Conservation (phyloP, 768 basidiomycete genomes). For the Phaffia australis region DNA sequence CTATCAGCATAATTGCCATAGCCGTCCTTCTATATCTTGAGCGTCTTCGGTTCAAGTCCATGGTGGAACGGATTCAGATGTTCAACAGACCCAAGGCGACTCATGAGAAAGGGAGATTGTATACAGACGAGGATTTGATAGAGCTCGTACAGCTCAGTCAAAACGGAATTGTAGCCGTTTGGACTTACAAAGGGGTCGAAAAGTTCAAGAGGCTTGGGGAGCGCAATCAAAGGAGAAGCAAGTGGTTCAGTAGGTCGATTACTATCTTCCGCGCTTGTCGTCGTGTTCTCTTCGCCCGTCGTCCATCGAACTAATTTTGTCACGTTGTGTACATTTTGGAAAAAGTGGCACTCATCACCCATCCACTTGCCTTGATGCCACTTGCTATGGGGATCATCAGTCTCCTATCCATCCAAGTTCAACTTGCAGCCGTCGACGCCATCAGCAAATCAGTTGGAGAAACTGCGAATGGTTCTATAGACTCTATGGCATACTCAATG, state of each 20-base stretch:
- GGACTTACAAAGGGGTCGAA: conserved; percentile 10
- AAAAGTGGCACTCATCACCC: conserved; percentile 68
- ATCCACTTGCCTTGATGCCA: conserved; percentile 78
- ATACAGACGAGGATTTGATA: conserved; percentile 13
- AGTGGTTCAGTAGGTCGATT: conserved; percentile 54
- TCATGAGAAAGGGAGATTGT: not conserved
- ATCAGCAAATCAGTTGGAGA: conserved; percentile 58
- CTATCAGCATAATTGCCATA: conserved; percentile 57
- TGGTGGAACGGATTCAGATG: conserved; percentile 11
- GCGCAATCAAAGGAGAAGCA: conserved; percentile 28
- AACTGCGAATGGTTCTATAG: conserved; percentile 51
- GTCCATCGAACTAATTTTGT: not conserved
- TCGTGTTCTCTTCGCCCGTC: not conserved
- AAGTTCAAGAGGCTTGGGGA: conserved; percentile 28
- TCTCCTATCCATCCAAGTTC: conserved; percentile 71
- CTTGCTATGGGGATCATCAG: conserved; percentile 90
- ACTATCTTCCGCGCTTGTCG: not conserved
- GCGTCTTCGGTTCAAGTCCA: conserved; percentile 13
- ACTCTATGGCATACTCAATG: conserved; percentile 60
- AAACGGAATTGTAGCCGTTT: conserved; percentile 4
- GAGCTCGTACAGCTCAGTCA: conserved; percentile 20
- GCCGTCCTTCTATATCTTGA: conserved; percentile 40
- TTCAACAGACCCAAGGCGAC: not conserved
- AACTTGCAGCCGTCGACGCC: conserved; percentile 66
- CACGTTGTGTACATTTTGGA: not conserved